A percentile compares a stretch with the other conserved stretches of the same genome.
Evolutionary conservation across 73 alveolate genomes (phyloP).

Genomic region (Paramecium tetraurelia): DNA sequence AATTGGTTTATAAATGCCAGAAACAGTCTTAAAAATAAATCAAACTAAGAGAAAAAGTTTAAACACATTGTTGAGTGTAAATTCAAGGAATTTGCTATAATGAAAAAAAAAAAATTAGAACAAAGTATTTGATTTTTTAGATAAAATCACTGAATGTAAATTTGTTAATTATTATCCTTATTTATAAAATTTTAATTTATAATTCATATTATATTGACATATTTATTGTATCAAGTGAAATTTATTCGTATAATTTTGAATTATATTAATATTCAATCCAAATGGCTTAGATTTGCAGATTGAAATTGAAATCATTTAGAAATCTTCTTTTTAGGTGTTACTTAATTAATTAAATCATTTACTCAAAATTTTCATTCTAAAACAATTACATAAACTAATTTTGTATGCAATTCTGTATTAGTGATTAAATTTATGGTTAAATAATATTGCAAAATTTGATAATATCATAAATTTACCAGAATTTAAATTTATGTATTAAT

Average conservation of each 20-base stretch:
- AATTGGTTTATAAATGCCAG: conserved; percentile 43
- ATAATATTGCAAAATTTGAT: too few relatives aligned
- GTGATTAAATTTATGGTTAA: background rate
- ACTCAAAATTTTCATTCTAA: background rate
- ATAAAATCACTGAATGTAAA: background rate
- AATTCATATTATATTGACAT: background rate
- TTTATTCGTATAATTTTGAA: background rate
- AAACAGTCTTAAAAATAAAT: conserved; percentile 35
- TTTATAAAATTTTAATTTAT: background rate
- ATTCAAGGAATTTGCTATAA: background rate
- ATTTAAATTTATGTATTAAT: too few relatives aligned
- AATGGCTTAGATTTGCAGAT: background rate
- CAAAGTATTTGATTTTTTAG: background rate
- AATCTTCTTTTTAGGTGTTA: background rate
- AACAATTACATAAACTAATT: too few relatives aligned
- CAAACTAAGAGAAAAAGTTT: background rate
- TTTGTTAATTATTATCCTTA: background rate
- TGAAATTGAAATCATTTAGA: background rate
- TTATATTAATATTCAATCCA: background rate
- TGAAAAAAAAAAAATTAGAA: background rate
- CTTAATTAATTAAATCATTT: background rate
- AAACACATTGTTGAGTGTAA: background rate
- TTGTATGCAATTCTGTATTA: too few relatives aligned
- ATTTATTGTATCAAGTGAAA: background rate
- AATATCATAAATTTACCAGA: too few relatives aligned